Evolutionary conservation across 257 asterid genomes (phyloP), one percentile per base, ranked within the genome.

Genomic region (Penstemon newberryi): DNA sequence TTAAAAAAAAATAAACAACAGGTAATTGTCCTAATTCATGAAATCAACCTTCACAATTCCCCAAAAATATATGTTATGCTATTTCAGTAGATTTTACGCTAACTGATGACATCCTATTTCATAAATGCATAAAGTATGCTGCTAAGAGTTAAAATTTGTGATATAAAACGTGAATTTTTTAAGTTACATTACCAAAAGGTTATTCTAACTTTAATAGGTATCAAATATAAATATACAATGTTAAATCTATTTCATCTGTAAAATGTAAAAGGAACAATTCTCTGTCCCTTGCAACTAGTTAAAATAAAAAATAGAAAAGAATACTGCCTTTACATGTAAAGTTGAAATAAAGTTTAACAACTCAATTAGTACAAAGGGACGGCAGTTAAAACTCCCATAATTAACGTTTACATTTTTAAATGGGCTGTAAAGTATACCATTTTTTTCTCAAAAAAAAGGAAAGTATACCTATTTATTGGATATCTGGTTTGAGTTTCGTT

Each of bases 211-310:
- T 66, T 53, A 66, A 4, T 66, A 3, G 63, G 60, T 4, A 42
- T 53, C 39, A 53, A 7, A 11, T 36, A 54, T 36, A 54, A 41
- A 42, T 39, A 40, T 40, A 19, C 42, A 44, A 55, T 46, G 44
- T 7, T 47, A 59, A 52, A 47, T 62, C 18, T 55, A 65, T 56
- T 10, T 10, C 6, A 49, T 49, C 54, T 49, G 8, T 49, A 49
- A 5, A 10, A 49, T 25, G 33, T 25, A 15, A 49, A 49, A 65
- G 64, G 68, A 66, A 66, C 56, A 50, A 66, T 66, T 73, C 72
- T 33, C 46, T 50, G 65, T 33, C n/a, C 60, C 60, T 4, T 46
- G n/a, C 63, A 71, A 44, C 64, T 56, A 46, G 13, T 33, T 45
- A 33, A 33, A 63, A 37, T 1, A 37, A 9, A 25, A 25, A 25